Evolutionary conservation across 768 basidiomycete species (phyloP), one percentile per base, ranked within the genome.

Genomic region (Podaxis mareebaensis): DNA sequence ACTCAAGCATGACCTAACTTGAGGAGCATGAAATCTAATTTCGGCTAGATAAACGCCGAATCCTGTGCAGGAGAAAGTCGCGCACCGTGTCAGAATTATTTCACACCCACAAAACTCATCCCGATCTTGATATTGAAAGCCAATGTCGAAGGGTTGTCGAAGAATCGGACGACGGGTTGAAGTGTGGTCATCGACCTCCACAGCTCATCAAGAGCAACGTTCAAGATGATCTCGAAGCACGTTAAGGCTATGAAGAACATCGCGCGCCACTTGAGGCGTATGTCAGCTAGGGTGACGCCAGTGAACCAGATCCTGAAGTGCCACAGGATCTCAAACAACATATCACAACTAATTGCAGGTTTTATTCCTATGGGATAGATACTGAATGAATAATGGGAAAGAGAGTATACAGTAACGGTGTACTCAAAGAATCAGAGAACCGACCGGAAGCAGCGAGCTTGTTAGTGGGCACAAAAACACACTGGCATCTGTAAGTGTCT

Each of bases 161-260:
- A 36, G 30, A 36, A 8, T 17, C 12, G 17, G 3, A 20, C 57
- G 26, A 53, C 39, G n/a, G 59, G 59, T 17, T 60, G 12, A 3
- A 56, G 54, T 3, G 46, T 38, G 2, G n/a, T 51, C 53, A 62
- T 46, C 3, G 22, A 33, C 42, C 20, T 49, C 61, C 61, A 62
- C 10, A 61, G 40, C 2, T n/a, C 53, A 36, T 48, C 53, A 4
- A 56, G 33, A 24, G 28, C 53, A 10, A 56, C 13, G 1, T 42
- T 39, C 22, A 22, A 22, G 3, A 28, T 11, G 51, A 60, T 51
- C 5, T 7, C 3, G 3, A 15, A 22, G 12, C 13, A 42, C 17
- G 51, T 28, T 10, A 53, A 30, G 7, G 51, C 51, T 20, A 40
- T 15, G 36, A 36, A 39, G 20, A 60, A 20, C 2, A 53, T 13